These are phyloP conservation scores for Porogramme epimiltina DNA, from an alignment of 1,284 basidiomycete species.

Conservation along the genomic window DNA sequence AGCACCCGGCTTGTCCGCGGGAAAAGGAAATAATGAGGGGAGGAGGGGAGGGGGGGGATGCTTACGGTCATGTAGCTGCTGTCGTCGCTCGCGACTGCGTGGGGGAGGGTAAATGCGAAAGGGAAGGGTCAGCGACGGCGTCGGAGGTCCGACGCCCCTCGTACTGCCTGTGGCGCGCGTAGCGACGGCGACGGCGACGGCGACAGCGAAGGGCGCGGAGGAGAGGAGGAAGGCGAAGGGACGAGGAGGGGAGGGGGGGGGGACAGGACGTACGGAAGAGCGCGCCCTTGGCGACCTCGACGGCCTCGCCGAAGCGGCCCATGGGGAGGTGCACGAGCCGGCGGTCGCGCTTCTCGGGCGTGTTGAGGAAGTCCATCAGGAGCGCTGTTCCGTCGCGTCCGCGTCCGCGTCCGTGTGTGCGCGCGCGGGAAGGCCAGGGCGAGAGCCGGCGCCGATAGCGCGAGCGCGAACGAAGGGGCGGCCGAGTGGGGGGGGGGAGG, in stretches of 20 bases:
- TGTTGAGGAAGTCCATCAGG: conserved; percentile 97
- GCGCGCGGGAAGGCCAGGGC: neutral
- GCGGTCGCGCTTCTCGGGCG: conserved; percentile 93
- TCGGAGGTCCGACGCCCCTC: too few species aligned
- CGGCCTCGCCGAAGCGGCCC: conserved; percentile 95
- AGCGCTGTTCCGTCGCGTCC: too few species aligned
- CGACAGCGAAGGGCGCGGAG: neutral
- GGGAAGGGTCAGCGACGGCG: too few species aligned
- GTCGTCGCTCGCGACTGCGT: conserved; percentile 78
- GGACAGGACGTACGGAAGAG: conserved; percentile 73
- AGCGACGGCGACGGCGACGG: neutral
- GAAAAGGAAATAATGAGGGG: neutral
- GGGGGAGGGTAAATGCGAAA: neutral
- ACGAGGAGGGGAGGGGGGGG: neutral
- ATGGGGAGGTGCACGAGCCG: conserved; percentile 92
- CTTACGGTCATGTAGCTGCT: conserved; percentile 84
- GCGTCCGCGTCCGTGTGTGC: too few species aligned
- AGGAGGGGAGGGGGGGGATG: too few species aligned
- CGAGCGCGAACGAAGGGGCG: neutral
- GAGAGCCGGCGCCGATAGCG: neutral
- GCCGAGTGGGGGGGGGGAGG: too few species aligned
- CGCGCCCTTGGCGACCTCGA: conserved; percentile 91
- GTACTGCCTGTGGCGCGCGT: too few species aligned
- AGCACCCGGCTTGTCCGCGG: neutral
- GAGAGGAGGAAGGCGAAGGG: neutral